These are phyloP conservation scores for Beauveria rudraprayagi DNA, from an alignment of 2,329 filamentous ascomycete genomes.

Conservation along the genomic window DNA sequence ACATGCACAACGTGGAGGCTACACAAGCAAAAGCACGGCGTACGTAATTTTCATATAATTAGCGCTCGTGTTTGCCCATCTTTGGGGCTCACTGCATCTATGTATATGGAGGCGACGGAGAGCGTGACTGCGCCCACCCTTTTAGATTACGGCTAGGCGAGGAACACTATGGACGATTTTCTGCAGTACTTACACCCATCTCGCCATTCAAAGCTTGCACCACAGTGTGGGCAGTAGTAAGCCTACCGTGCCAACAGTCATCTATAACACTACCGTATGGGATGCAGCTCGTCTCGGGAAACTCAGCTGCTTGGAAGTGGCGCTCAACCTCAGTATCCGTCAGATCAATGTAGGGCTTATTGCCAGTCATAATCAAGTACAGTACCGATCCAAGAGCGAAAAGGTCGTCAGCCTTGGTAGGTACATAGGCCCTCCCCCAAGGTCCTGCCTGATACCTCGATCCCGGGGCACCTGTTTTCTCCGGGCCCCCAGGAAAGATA, in stretches of 20 bases:
- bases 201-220: background rate
- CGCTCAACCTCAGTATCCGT: conserved; percentile 21
- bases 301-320: background rate
- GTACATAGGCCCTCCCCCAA: conserved; percentile 19
- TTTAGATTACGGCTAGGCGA: background rate
- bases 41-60: too few species aligned
- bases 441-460: conserved; percentile 18
- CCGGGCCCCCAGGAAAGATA: conserved; percentile 19
- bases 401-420: conserved; percentile 20
- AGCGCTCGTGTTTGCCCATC: too few species aligned
- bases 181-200: background rate
- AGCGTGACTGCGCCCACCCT: too few species aligned
- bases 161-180: background rate
- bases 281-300: background rate
- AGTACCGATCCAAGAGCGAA: conserved; percentile 27
- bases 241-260: background rate
- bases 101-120: too few species aligned
- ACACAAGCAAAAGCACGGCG: too few species aligned
- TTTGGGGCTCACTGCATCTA: too few species aligned
- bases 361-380: conserved; percentile 26
- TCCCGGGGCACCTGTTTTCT: conserved; percentile 16
- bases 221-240: background rate
- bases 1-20: too few species aligned
- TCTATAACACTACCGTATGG: background rate
- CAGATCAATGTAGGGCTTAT: conserved; percentile 22